phyloP scores from a whole-genome alignment of 345 rosid species.

The Corchorus olitorius region DNA sequence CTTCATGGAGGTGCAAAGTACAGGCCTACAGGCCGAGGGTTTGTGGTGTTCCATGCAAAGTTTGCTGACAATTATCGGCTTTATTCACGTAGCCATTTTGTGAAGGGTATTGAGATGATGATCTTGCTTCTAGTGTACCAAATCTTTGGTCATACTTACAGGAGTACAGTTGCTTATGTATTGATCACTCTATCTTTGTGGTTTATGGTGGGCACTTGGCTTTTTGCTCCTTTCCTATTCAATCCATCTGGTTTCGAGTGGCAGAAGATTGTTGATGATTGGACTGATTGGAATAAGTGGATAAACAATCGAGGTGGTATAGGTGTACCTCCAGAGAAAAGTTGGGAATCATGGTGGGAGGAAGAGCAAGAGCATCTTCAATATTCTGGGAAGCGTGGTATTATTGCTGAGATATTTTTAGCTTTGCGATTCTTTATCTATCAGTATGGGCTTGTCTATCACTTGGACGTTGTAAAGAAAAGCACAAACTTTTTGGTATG shows the following conservation, averaged over 20 bases:
- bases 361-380: constrained; percentile 96
- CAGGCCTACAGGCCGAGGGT: constrained; percentile 96
- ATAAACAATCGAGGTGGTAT: constrained; percentile 90
- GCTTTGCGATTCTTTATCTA: constrained; percentile 87
- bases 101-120: constrained; percentile 97
- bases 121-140: constrained; percentile 85
- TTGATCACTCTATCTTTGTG: constrained; percentile 93
- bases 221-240: constrained; percentile 96
- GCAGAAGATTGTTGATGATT: constrained; percentile 99
- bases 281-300: constrained; percentile 99
- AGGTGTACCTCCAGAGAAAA: constrained; percentile 94
- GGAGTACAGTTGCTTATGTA: constrained; percentile 85
- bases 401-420: constrained; percentile 82
- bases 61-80: constrained; percentile 98
- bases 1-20: constrained; percentile 99
- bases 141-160: constrained; percentile 81
- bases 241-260: constrained; percentile 99
- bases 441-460: constrained; percentile 96
- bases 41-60: constrained; percentile 98
- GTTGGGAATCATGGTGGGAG: constrained; percentile 99
- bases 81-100: constrained; percentile 98
- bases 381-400: constrained; percentile 91
- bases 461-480: constrained; percentile 56
- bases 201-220: constrained; percentile 99
- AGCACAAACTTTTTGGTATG: constrained; percentile 71